A percentile compares a stretch with the other conserved stretches of the same genome.
These are phyloP conservation scores for Phytophthora pini DNA, from an alignment of 352 stramenopile species.

Conservation along the genomic window DNA sequence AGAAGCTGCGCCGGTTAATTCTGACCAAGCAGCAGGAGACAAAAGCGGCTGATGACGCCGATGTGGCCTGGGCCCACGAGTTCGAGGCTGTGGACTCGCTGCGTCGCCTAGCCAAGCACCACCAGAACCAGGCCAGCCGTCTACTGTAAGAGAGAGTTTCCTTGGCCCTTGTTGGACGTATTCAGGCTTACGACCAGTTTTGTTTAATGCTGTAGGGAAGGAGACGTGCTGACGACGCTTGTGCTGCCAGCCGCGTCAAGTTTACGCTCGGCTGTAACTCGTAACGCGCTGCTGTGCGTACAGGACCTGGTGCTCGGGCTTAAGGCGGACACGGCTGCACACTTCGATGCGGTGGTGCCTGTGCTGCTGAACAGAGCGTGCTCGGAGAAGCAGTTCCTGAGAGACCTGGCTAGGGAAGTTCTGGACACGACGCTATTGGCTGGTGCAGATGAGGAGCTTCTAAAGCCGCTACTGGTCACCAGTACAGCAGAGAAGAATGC, in stretches of 20 bases:
- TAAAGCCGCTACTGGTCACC: conserved; percentile 37
- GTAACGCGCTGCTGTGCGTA: conserved; percentile 72
- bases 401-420: conserved; percentile 59
- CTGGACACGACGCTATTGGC: conserved; percentile 51
- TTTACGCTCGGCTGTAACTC: conserved; percentile 67
- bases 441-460: conserved; percentile 36
- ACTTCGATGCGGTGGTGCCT: conserved; percentile 58
- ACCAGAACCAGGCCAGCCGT: conserved; percentile 32
- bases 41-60: conserved; percentile 10
- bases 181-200: neutral
- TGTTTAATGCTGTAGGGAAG: conserved; percentile 26
- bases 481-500: conserved; percentile 54
- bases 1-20: conserved; percentile 46
- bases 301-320: conserved; percentile 60
- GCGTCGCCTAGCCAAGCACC: conserved; percentile 47
- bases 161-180: neutral
- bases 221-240: conserved; percentile 34
- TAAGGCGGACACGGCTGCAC: conserved; percentile 22
- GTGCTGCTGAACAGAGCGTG: conserved; percentile 57
- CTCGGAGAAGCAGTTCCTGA: conserved; percentile 83
- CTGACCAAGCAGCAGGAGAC: conserved; percentile 19
- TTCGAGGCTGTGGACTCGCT: conserved; percentile 56
- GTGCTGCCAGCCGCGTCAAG: conserved; percentile 65
- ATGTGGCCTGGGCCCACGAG: conserved; percentile 48
- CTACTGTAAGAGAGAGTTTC: conserved; percentile 37